Evolutionary conservation across 108 stramenopile species (phyloP).

Genomic region (Pinguiococcus pyrenoidosus): DNA sequence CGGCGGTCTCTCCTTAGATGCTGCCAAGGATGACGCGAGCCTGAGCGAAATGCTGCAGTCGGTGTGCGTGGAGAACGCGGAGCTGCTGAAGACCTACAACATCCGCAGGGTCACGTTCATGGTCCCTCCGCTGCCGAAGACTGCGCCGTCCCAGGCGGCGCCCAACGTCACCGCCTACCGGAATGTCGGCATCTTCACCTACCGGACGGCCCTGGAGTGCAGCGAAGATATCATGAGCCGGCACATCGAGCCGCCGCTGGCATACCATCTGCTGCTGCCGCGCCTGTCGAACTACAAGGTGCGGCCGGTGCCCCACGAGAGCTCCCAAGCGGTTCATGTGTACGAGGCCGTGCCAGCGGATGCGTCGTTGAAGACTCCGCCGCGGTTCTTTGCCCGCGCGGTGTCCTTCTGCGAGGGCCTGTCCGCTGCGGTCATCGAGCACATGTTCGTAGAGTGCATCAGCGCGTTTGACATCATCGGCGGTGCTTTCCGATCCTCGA

Average conservation of each 20-base stretch:
- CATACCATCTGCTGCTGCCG: constrained; percentile 70
- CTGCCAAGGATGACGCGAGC: constrained; percentile 18
- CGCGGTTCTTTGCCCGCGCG: constrained; percentile 64
- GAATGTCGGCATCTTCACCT: constrained; percentile 87
- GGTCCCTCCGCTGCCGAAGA: constrained; percentile 46
- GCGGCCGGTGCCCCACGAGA: constrained; percentile 22
- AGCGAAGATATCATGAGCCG: constrained; percentile 78
- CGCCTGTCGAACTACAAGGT: constrained; percentile 81
- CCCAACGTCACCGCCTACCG: too few species aligned
- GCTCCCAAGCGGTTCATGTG: constrained; percentile 56
- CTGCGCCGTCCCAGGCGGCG: too few species aligned
- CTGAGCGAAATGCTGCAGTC: constrained; percentile 40
- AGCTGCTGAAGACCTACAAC: constrained; percentile 48
- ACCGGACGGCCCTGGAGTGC: constrained; percentile 52
- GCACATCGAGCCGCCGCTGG: constrained; percentile 78
- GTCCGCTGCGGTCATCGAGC: constrained; percentile 6
- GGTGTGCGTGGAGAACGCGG: constrained; percentile 38
- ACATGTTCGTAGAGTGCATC: constrained; percentile 79
- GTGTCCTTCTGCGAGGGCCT: constrained; percentile 40
- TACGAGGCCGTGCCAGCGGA: constrained; percentile 79
- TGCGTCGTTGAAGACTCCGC: constrained; percentile 58
- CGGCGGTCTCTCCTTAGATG: neutral
- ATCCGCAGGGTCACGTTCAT: constrained; percentile 65
- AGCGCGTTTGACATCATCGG: constrained; percentile 67
- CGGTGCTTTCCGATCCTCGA: constrained; percentile 16